phyloP scores from a whole-genome alignment of 2,329 filamentous ascomycete species.

The Penicillium sclerotigenum region DNA sequence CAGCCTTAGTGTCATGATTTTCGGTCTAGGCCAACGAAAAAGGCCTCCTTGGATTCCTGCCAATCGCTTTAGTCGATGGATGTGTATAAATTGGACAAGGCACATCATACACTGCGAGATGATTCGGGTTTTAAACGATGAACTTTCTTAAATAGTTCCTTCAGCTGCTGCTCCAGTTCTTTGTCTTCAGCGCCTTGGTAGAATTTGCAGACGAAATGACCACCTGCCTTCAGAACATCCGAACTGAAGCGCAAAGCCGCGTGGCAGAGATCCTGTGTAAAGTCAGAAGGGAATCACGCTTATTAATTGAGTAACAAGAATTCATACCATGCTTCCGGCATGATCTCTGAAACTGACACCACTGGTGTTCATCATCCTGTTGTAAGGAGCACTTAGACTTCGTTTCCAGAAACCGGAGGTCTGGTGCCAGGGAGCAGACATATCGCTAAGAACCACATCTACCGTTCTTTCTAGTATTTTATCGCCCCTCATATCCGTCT shows the following conservation, averaged over 20 bases:
- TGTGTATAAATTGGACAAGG: background rate
- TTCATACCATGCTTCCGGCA: slow-evolving; percentile 83
- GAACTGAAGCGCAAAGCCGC: slow-evolving; percentile 82
- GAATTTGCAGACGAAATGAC: slow-evolving; percentile 96
- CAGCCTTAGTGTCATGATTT: slow-evolving; percentile 51
- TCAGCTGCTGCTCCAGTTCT: slow-evolving; percentile 69
- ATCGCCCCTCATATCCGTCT: background rate
- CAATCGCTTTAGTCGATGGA: slow-evolving; percentile 13
- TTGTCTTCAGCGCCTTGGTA: slow-evolving; percentile 90
- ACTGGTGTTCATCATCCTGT: slow-evolving; percentile 99
- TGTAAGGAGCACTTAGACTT: slow-evolving; percentile 91
- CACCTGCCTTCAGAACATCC: slow-evolving; percentile 76
- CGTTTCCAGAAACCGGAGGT: slow-evolving; percentile 74
- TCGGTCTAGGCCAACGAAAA: slow-evolving; percentile 74
- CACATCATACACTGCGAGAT: slow-evolving; percentile 67
- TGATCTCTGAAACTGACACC: slow-evolving; percentile 85
- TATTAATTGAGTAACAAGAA: slow-evolving; percentile 6
- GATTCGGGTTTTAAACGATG: slow-evolving; percentile 87
- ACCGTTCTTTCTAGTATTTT: slow-evolving; percentile 57
- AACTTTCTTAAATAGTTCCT: slow-evolving; percentile 74
- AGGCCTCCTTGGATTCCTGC: slow-evolving; percentile 80
- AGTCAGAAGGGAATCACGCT: slow-evolving; percentile 1
- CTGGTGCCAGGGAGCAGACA: slow-evolving; percentile 95
- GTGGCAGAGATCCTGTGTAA: slow-evolving; percentile 74
- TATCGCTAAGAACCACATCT: slow-evolving; percentile 95